Evolutionary conservation across 106 monocot genomes (phyloP).

Genomic region (Dendrobium huoshanense): DNA sequence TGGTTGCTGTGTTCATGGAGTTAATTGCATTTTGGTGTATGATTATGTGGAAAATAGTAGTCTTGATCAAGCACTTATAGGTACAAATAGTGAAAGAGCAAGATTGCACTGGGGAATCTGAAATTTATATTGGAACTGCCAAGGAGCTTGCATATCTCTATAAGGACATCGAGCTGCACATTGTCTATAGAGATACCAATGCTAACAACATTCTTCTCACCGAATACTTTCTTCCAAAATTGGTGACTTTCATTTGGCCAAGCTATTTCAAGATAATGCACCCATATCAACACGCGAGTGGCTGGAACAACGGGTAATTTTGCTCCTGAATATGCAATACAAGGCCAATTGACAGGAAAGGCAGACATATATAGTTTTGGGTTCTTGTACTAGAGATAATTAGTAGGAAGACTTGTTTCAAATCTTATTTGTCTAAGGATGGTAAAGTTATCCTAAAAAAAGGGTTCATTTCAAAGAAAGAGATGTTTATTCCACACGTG

Average conservation of each 20-base stretch:
- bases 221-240: constrained; percentile 57
- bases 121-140: constrained; percentile 48
- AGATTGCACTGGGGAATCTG: not conserved
- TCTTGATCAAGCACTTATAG: constrained; percentile 33
- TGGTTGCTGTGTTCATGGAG: constrained; percentile 46
- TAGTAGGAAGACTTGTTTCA: constrained; percentile 53
- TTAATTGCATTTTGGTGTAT: constrained; percentile 44
- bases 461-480: too few relatives aligned
- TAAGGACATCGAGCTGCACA: constrained; percentile 45
- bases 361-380: constrained; percentile 88
- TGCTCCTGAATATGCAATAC: constrained; percentile 72
- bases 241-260: constrained; percentile 70
- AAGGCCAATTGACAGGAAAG: constrained; percentile 70
- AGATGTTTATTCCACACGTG: too few relatives aligned
- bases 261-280: constrained; percentile 53
- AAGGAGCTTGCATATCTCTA: constrained; percentile 58
- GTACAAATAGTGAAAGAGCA: constrained; percentile 5
- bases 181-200: constrained; percentile 76
- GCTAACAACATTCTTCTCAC: constrained; percentile 72
- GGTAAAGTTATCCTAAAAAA: constrained; percentile 39
- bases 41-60: constrained; percentile 51
- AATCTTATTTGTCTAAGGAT: constrained; percentile 3
- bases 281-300: constrained; percentile 65
- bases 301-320: constrained; percentile 75
- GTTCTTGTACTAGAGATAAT: constrained; percentile 68